Evolutionary conservation across 257 asterid species (phyloP).

Genomic region (Gardenia jasminoides): DNA sequence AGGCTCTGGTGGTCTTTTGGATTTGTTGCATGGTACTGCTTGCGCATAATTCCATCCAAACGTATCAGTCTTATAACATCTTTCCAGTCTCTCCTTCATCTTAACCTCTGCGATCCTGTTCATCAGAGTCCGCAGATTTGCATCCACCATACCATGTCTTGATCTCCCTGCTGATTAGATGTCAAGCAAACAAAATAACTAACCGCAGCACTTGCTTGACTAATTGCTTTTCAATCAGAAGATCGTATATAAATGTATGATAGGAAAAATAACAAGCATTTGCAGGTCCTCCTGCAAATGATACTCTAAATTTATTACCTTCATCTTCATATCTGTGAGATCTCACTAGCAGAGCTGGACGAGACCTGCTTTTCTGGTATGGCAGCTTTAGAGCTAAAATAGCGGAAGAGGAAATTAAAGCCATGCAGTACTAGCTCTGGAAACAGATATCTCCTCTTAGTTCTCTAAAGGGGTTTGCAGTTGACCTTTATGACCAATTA

Average conservation of each 20-base stretch:
- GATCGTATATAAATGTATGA: background rate
- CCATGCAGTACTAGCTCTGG: background rate
- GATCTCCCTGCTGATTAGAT: background rate
- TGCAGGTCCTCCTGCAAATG: background rate
- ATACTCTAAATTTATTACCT: background rate
- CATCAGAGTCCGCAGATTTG: conserved; percentile 36
- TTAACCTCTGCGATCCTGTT: conserved; percentile 40
- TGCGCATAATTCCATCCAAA: conserved; percentile 38
- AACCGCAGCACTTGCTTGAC: background rate
- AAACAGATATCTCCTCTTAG: background rate
- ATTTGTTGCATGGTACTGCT: background rate
- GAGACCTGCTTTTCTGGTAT: background rate
- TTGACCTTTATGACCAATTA: background rate
- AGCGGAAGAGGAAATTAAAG: background rate
- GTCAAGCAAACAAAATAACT: background rate
- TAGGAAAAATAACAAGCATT: background rate
- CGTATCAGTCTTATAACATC: conserved; percentile 20
- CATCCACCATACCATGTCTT: conserved; percentile 28
- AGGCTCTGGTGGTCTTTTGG: conserved; percentile 8
- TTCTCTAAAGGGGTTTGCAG: background rate
- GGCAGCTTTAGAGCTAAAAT: background rate
- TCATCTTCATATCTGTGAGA: background rate
- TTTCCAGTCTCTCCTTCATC: conserved; percentile 41
- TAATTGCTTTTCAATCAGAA: background rate
- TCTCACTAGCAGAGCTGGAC: background rate